phyloP scores from a whole-genome alignment of 1,139 yeast species.

The Scheffersomyces stambukii region DNA sequence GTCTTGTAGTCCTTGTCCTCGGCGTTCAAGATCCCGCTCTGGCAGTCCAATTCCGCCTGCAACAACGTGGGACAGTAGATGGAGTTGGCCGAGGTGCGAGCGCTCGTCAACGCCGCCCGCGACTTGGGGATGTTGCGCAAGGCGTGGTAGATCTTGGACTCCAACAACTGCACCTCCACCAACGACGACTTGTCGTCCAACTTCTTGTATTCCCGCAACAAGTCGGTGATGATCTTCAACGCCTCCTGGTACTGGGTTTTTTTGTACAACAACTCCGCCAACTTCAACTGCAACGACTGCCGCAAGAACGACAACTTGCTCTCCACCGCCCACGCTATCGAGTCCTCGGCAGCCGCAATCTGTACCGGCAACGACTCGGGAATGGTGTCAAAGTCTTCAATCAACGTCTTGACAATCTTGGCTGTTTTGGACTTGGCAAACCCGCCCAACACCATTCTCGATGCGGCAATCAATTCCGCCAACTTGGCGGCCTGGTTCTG shows the following conservation, averaged over 20 bases:
- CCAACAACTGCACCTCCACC: slow-evolving; percentile 92
- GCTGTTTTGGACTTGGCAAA: slow-evolving; percentile 96
- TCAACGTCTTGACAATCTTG: slow-evolving; percentile 70
- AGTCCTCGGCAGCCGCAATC: slow-evolving; percentile 68
- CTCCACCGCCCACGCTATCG: slow-evolving; percentile 82
- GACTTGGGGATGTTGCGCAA: slow-evolving; percentile 90
- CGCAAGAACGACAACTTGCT: slow-evolving; percentile 86
- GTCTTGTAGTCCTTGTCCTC: slow-evolving; percentile 97
- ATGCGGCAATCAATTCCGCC: slow-evolving; percentile 58
- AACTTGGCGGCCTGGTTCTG: slow-evolving; percentile 48
- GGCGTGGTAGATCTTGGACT: slow-evolving; percentile 86
- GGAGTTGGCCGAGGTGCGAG: slow-evolving; percentile 94
- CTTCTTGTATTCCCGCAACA: slow-evolving; percentile 83
- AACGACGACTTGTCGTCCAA: slow-evolving; percentile 93
- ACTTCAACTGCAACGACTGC: slow-evolving; percentile 80
- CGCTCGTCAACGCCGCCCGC: slow-evolving; percentile 88
- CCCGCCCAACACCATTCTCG: slow-evolving; percentile 63
- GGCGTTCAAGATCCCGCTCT: slow-evolving; percentile 93
- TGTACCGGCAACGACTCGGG: slow-evolving; percentile 70
- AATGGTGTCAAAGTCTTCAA: slow-evolving; percentile 72
- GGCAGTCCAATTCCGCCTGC: slow-evolving; percentile 92
- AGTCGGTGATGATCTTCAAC: slow-evolving; percentile 61
- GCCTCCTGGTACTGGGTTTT: slow-evolving; percentile 69
- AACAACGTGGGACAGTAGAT: slow-evolving; percentile 92
- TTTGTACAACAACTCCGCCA: slow-evolving; percentile 69